Conservation (phyloP, 139 green algal genomes). For the Coccomyxa sp. region DNA sequence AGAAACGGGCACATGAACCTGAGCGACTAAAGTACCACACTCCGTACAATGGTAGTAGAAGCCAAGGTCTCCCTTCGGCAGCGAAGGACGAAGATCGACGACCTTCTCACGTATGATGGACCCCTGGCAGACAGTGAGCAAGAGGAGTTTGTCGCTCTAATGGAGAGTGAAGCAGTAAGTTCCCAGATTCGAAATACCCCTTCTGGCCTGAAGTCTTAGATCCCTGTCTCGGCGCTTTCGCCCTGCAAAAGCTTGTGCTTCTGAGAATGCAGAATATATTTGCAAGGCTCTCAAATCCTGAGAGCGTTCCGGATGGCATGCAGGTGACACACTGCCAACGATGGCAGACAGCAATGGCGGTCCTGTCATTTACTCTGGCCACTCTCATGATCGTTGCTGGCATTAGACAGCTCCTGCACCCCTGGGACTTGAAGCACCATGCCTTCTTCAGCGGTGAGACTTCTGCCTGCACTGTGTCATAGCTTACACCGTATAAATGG, state of each 20-base stretch:
- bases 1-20: not conserved
- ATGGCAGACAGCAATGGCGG: not conserved
- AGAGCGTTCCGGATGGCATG: not conserved
- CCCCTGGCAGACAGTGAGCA: not conserved
- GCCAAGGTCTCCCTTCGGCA: no score
- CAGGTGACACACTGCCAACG: not conserved
- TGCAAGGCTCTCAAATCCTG: not conserved
- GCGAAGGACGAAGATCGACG: not conserved
- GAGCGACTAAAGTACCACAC: not conserved
- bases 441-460: no score
- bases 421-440: not conserved
- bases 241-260: no score
- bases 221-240: no score
- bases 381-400: not conserved
- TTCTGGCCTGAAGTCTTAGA: not conserved
- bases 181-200: not conserved
- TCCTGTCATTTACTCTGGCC: not conserved
- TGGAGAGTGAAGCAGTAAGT: not conserved
- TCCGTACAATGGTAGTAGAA: not conserved
- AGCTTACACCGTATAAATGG: no score
- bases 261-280: no score
- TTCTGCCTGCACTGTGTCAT: no score
- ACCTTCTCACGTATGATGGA: not conserved
- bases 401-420: not conserved
- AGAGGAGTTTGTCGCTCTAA: not conserved